Percentiles rank a stretch among this genome's conserved stretches.
These are phyloP conservation scores for Candida boleticola DNA, from an alignment of 805 yeast genomes.

Conservation along the genomic window DNA sequence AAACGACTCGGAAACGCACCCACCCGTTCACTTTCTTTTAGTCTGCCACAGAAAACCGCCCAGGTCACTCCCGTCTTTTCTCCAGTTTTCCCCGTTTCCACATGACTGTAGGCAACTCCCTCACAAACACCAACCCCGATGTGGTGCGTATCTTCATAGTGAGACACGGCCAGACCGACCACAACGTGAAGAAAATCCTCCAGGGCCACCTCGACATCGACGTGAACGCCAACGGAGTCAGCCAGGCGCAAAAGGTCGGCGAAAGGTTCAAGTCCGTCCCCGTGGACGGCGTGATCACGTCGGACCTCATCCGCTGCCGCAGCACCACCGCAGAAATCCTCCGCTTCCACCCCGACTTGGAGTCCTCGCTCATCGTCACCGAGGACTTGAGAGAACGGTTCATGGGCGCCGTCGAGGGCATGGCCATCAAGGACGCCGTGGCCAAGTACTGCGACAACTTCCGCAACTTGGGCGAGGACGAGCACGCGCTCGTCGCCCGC, in stretches of 20 bases:
- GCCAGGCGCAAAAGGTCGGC: conserved; percentile 62
- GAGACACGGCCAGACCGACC: conserved; percentile 84
- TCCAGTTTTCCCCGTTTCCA: not conserved
- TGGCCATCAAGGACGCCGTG: conserved; percentile 67
- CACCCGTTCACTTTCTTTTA: no score
- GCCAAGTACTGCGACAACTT: conserved; percentile 55
- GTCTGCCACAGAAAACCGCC: no score
- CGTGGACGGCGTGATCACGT: conserved; percentile 48
- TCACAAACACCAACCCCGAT: conserved; percentile 32
- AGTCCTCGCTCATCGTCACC: conserved; percentile 27
- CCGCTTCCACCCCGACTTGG: conserved; percentile 14
- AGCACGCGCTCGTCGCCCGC: conserved; percentile 45
- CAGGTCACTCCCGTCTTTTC: not conserved
- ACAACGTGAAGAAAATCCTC: conserved; percentile 62
- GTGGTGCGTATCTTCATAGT: conserved; percentile 56
- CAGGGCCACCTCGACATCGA: conserved; percentile 78
- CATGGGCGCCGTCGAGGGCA: conserved; percentile 79
- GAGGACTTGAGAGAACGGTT: conserved; percentile 61
- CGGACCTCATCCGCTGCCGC: conserved; percentile 59
- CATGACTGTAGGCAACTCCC: conserved; percentile 4
- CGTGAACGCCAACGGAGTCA: conserved; percentile 57
- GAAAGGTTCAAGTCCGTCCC: conserved; percentile 32
- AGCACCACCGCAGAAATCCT: conserved; percentile 53
- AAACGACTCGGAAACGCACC: no score
- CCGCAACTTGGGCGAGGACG: conserved; percentile 65